Base-by-base conservation (phyloP, 352 stramenopile genomes). In the Globisporangium iwayamae region DNA sequence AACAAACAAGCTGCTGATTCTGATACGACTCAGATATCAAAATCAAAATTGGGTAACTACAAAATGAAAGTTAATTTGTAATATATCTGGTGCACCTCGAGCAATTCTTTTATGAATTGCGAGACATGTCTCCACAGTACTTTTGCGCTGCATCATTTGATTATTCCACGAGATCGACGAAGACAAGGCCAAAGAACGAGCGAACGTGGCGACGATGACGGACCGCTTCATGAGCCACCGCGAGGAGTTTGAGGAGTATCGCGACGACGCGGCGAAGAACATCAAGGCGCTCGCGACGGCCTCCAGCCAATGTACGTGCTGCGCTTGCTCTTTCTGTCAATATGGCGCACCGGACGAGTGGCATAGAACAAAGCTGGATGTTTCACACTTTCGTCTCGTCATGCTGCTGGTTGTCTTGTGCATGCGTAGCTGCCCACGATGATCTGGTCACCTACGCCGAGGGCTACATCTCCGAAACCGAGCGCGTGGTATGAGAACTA, bases 171-270 rank as follows among this genome's bases (percentile, higher is more conserved):
- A 43, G 45, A 53, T 43, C 48, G 45, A 8, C 45, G 16, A 62
- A 18, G 22, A 41, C 38, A 51, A 8, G 18, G 41, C 20, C 39
- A 20, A 36, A 20, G 32, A n/a, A 47, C n/a, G 18, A 38, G 36
- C 36, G 39, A 47, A 63, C 18, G 43, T 30, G 2, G 50, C 48
- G 4, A 60, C 48, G n/a, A 92, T 92, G 83, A 92, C 81, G 62
- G 83, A 90, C 64, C 68, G 71, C 52, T 92, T 92, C 67, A 67
- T 85, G 67, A 71, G 80, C 67, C 89, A 91, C 69, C 85, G 81
- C 57, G 83, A 92, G 66, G 81, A 92, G 72, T 92, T 92, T 66
- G 81, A 92, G 66, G 81, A 87, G 59, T 90, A 81, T 63, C 83
- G 83, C 61, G 83, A 92, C 55, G 83, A 90, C 50, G 83, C 81